Conservation (phyloP, 2,329 filamentous ascomycete genomes). For the Beauveria rudraprayagi region DNA sequence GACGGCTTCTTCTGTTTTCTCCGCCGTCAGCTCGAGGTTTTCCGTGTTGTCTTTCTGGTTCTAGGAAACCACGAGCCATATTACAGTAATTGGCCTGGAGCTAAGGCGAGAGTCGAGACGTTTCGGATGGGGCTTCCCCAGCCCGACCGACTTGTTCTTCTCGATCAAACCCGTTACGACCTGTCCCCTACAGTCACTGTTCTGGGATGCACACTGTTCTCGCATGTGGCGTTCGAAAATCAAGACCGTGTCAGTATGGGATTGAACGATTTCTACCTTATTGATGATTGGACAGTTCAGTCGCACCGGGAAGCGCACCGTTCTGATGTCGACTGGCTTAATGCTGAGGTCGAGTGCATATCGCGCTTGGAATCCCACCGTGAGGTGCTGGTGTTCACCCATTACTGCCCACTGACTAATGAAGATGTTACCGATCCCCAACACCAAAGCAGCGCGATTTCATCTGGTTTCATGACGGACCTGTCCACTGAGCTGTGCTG, state of each 20-base stretch:
- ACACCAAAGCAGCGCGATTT: constrained; percentile 17
- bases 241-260: constrained; percentile 23
- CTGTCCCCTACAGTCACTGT: constrained; percentile 26
- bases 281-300: constrained; percentile 19
- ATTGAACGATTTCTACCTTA: constrained; percentile 21
- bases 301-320: constrained; percentile 17
- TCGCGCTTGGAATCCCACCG: constrained; percentile 14
- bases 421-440: constrained; percentile 22
- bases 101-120: constrained; percentile 1
- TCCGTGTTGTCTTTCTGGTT: constrained; percentile 34
- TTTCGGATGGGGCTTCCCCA: not conserved
- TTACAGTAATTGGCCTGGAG: constrained; percentile 2
- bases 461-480: constrained; percentile 33
- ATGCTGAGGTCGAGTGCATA: constrained; percentile 15
- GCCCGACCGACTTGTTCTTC: constrained; percentile 5
- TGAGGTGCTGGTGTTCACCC: constrained; percentile 29
- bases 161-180: not conserved
- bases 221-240: constrained; percentile 24
- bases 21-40: constrained; percentile 29
- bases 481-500: constrained; percentile 30
- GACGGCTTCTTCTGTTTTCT: constrained; percentile 33
- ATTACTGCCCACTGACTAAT: constrained; percentile 26
- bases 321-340: constrained; percentile 20
- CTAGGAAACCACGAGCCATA: constrained; percentile 43
- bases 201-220: constrained; percentile 36